These are phyloP conservation scores for Didymella segeticola DNA, from an alignment of 2,329 filamentous ascomycete genomes.

Conservation along the genomic window DNA sequence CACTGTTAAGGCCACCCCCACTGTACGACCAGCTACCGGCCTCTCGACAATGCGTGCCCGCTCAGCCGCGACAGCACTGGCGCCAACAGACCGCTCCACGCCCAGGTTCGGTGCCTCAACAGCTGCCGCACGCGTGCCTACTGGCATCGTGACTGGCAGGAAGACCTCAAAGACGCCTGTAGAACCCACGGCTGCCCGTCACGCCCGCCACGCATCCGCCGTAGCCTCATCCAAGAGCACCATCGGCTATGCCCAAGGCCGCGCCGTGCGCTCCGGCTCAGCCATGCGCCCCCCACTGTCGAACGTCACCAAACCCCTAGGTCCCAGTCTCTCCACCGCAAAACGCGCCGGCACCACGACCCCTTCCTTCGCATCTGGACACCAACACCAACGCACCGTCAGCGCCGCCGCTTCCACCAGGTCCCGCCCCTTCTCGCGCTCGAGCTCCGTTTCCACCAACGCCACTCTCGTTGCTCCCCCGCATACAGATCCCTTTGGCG, in stretches of 20 bases:
- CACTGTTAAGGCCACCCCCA: not conserved
- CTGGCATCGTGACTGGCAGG: constrained; percentile 46
- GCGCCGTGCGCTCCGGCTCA: constrained; percentile 58
- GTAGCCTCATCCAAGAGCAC: constrained; percentile 78
- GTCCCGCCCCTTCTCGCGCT: constrained; percentile 38
- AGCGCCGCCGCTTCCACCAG: constrained; percentile 22
- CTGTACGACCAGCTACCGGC: constrained; percentile 30
- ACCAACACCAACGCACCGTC: constrained; percentile 26
- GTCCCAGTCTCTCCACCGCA: constrained; percentile 34
- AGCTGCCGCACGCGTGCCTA: constrained; percentile 45
- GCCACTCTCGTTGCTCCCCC: constrained; percentile 36
- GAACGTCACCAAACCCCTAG: constrained; percentile 40
- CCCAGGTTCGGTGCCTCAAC: constrained; percentile 51
- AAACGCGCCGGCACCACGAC: constrained; percentile 15
- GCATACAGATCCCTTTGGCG: constrained; percentile 14
- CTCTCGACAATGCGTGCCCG: constrained; percentile 63
- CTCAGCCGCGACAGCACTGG: constrained; percentile 54
- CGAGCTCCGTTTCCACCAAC: constrained; percentile 42
- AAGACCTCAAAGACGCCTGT: constrained; percentile 50
- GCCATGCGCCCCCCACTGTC: constrained; percentile 46
- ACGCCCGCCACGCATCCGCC: constrained; percentile 67
- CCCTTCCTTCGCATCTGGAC: constrained; percentile 26
- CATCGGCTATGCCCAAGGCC: constrained; percentile 83
- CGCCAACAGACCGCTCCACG: constrained; percentile 31
- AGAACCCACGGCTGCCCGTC: constrained; percentile 61